These are phyloP conservation scores for Ananas comosus DNA, from an alignment of 176 grass and related monocot genomes.

Conservation along the genomic window DNA sequence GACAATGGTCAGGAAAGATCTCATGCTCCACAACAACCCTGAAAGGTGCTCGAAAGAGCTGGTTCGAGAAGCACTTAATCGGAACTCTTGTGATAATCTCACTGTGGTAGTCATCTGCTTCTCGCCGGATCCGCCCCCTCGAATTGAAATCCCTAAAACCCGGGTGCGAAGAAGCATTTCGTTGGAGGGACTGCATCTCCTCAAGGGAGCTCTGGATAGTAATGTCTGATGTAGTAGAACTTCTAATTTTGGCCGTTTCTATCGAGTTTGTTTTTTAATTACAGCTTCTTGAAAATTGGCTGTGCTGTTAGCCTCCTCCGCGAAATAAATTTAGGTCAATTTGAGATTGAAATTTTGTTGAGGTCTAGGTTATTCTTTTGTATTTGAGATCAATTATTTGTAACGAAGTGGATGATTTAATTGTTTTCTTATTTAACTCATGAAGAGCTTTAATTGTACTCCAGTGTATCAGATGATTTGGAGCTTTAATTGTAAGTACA, in stretches of 20 bases:
- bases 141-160: conserved; percentile 71
- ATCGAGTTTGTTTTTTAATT: neutral
- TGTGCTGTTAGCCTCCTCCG: conserved; percentile 13
- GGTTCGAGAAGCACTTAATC: conserved; percentile 62
- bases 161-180: conserved; percentile 82
- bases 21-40: conserved; percentile 76
- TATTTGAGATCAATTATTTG: conserved; percentile 11
- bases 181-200: conserved; percentile 63
- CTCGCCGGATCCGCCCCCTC: conserved; percentile 61
- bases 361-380: conserved; percentile 9
- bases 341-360: conserved; percentile 9
- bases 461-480: too few species aligned
- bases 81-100: conserved; percentile 75
- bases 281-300: conserved; percentile 13
- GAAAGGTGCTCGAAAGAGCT: conserved; percentile 59
- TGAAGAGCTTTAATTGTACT: neutral
- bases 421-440: conserved; percentile 3
- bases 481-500: too few species aligned
- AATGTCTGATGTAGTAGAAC: conserved; percentile 34
- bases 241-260: neutral
- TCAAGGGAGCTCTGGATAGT: conserved; percentile 74
- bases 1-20: conserved; percentile 67
- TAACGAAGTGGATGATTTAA: neutral
- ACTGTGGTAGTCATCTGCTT: conserved; percentile 78
- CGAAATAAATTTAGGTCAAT: neutral